phyloP scores from a whole-genome alignment of 2,329 filamentous ascomycete species.

The Nothophaeocryptopus gaeumannii region DNA sequence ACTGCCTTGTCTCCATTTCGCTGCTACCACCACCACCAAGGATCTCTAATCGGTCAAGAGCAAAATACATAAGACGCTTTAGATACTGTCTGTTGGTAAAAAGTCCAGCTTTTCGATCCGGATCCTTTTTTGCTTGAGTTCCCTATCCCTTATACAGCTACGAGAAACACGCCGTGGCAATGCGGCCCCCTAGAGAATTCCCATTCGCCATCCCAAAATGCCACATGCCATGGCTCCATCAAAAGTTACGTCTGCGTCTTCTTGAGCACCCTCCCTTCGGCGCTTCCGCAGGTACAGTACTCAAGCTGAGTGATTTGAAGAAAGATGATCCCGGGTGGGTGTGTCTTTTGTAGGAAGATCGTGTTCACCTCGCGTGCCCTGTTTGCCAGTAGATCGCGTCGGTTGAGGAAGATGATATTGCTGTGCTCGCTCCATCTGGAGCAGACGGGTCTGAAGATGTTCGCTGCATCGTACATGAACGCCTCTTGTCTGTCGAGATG shows the following conservation, averaged over 20 bases:
- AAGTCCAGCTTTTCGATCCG: slow-evolving; percentile 19
- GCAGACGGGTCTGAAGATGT: slow-evolving; percentile 8
- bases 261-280: slow-evolving; percentile 12
- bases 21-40: neutral
- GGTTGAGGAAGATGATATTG: slow-evolving; percentile 8
- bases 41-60: slow-evolving; percentile 3
- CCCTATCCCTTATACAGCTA: slow-evolving; percentile 16
- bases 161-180: slow-evolving; percentile 18
- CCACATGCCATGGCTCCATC: neutral
- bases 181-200: slow-evolving; percentile 20
- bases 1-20: too few species aligned
- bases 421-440: slow-evolving; percentile 9
- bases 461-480: slow-evolving; percentile 16
- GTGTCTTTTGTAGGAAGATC: slow-evolving; percentile 9
- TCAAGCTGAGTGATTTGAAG: slow-evolving; percentile 23
- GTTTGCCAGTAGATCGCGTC: slow-evolving; percentile 11
- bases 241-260: slow-evolving; percentile 13
- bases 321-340: slow-evolving; percentile 12
- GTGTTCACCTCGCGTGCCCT: slow-evolving; percentile 11
- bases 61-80: slow-evolving; percentile 18
- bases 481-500: slow-evolving; percentile 12
- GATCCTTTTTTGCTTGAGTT: slow-evolving; percentile 17
- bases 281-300: slow-evolving; percentile 20
- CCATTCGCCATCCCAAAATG: slow-evolving; percentile 17
- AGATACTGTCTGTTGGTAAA: slow-evolving; percentile 11